Evolutionary conservation across 305 asterid species (phyloP).

Genomic region (Fraxinus greggii): DNA sequence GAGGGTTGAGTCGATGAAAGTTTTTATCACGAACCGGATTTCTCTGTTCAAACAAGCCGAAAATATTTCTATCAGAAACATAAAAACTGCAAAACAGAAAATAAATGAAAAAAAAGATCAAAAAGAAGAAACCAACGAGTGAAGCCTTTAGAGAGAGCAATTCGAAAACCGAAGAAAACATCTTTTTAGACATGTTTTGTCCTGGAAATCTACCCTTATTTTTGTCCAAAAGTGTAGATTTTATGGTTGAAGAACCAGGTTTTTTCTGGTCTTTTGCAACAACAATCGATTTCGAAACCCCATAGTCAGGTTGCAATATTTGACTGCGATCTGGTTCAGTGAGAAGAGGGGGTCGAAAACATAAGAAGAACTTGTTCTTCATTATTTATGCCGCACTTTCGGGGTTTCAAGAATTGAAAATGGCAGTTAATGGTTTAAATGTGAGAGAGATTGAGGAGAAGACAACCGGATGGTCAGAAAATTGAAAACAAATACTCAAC

Average conservation of each 20-base stretch:
- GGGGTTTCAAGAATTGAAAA: constrained; percentile 5
- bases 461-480: neutral
- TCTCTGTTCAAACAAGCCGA: constrained; percentile 4
- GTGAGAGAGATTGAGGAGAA: neutral
- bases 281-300: neutral
- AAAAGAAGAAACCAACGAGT: constrained; percentile 10
- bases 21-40: constrained; percentile 15
- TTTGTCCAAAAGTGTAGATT: neutral
- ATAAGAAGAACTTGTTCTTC: constrained; percentile 24
- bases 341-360: constrained; percentile 23
- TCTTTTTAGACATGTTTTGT: neutral
- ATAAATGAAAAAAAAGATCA: neutral
- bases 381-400: neutral
- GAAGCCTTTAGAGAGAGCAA: constrained; percentile 21
- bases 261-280: neutral
- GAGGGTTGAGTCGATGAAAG: neutral
- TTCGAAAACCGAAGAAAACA: constrained; percentile 19
- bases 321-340: constrained; percentile 7
- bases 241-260: neutral
- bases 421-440: constrained; percentile 5
- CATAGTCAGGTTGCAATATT: neutral
- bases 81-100: neutral
- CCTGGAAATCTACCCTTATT: neutral
- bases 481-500: neutral
- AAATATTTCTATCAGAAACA: neutral